Conservation (phyloP, 1,139 yeast genomes). For the Candida dubliniensis region DNA sequence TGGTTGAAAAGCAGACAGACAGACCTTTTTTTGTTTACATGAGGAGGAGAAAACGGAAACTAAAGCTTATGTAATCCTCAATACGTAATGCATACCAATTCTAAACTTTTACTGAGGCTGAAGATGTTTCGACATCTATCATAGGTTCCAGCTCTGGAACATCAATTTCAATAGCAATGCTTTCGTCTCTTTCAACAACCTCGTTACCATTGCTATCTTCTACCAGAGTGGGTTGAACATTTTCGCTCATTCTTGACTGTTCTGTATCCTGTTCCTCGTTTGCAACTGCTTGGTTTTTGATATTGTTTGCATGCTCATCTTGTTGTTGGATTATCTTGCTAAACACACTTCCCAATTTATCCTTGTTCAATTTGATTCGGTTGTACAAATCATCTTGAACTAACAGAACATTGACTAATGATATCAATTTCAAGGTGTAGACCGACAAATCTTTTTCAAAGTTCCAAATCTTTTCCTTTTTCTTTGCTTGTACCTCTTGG, state of each 20-base stretch:
- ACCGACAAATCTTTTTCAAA: slow-evolving; percentile 51
- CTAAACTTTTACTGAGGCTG: no score
- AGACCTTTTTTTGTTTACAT: no score
- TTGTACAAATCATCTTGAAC: slow-evolving; percentile 27
- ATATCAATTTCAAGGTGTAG: slow-evolving; percentile 49
- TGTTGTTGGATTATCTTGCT: slow-evolving; percentile 25
- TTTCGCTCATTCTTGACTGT: background rate
- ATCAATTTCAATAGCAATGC: no score
- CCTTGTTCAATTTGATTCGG: slow-evolving; percentile 51
- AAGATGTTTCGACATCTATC: no score
- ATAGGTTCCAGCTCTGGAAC: no score
- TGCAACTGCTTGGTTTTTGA: slow-evolving; percentile 2
- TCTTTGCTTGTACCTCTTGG: slow-evolving; percentile 9
- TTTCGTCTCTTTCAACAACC: background rate
- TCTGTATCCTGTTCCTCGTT: background rate
- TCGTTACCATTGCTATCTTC: background rate
- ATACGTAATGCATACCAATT: no score
- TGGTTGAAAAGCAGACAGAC: no score
- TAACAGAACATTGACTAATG: slow-evolving; percentile 42
- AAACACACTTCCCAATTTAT: slow-evolving; percentile 46
- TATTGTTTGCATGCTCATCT: slow-evolving; percentile 11
- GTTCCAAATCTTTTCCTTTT: slow-evolving; percentile 24
- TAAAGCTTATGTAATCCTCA: no score
- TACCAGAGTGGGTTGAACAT: background rate
- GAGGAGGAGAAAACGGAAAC: no score